phyloP scores from a whole-genome alignment of 345 rosid species.

The Rhizophora mangle region DNA sequence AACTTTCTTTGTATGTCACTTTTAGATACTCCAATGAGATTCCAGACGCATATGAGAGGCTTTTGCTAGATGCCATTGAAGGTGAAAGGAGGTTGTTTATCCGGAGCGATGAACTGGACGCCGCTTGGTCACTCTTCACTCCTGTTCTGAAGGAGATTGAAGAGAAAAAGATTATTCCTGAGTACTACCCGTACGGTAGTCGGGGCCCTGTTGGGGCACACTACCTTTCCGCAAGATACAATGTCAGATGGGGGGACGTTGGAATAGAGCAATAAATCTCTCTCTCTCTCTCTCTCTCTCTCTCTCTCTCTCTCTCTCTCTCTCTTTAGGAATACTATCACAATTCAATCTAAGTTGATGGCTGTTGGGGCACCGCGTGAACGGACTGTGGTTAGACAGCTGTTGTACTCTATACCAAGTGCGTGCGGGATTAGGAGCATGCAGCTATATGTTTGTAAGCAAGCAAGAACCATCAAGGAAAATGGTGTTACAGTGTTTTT shows the following conservation, averaged over 20 bases:
- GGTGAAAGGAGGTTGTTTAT: slow-evolving; percentile 96
- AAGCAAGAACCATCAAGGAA: too few relatives aligned
- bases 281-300: neutral
- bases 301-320: neutral
- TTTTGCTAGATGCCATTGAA: slow-evolving; percentile 87
- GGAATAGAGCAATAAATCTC: slow-evolving; percentile 47
- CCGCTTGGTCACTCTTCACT: slow-evolving; percentile 89
- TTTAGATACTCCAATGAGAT: slow-evolving; percentile 90
- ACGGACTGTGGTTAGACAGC: too few relatives aligned
- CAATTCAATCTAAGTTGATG: neutral
- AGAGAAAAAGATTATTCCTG: slow-evolving; percentile 73
- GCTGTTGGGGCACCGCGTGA: too few relatives aligned
- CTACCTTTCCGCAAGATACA: slow-evolving; percentile 90
- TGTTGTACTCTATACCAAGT: too few relatives aligned
- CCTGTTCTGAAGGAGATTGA: slow-evolving; percentile 82
- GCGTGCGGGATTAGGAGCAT: too few relatives aligned
- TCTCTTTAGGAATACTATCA: neutral
- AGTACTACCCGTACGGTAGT: slow-evolving; percentile 95
- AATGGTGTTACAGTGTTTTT: too few relatives aligned
- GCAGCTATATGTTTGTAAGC: too few relatives aligned
- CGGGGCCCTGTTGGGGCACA: slow-evolving; percentile 99
- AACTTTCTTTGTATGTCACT: neutral
- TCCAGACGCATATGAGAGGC: slow-evolving; percentile 98
- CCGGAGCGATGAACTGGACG: slow-evolving; percentile 93
- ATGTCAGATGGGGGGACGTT: slow-evolving; percentile 93